These are phyloP conservation scores for Carex pumila DNA, from an alignment of 176 grass and related monocot genomes.

Conservation along the genomic window DNA sequence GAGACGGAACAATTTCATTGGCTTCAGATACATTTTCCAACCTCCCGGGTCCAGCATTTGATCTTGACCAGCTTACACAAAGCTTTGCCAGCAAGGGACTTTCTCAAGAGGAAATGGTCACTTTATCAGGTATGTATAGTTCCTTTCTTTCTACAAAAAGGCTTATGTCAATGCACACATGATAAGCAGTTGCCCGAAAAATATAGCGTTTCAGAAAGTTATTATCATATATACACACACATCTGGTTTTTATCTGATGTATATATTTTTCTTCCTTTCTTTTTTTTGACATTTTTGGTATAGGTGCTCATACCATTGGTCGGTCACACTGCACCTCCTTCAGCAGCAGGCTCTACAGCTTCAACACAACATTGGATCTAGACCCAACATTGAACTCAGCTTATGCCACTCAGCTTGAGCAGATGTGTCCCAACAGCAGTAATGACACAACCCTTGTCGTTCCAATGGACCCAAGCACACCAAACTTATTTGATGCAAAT, in stretches of 20 bases:
- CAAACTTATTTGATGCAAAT: constrained; percentile 23
- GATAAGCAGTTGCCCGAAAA: not conserved
- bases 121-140: constrained; percentile 43
- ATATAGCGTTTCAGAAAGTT: not conserved
- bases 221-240: not conserved
- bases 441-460: constrained; percentile 19
- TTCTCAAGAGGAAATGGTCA: constrained; percentile 48
- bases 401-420: constrained; percentile 27
- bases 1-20: constrained; percentile 49
- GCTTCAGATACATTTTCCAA: constrained; percentile 22
- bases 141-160: not conserved
- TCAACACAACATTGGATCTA: not conserved
- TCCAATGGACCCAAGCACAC: constrained; percentile 46
- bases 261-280: not conserved
- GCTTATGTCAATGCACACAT: not conserved
- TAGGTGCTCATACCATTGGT: constrained; percentile 40
- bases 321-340: constrained; percentile 35
- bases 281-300: not conserved
- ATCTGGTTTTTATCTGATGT: not conserved
- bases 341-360: constrained; percentile 33
- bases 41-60: constrained; percentile 16
- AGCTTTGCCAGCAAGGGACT: constrained; percentile 34
- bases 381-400: constrained; percentile 30
- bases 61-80: constrained; percentile 23
- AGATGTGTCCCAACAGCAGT: constrained; percentile 22